Conservation (phyloP, 2,329 filamentous ascomycete genomes). For the Colletotrichum neosansevieriae region DNA sequence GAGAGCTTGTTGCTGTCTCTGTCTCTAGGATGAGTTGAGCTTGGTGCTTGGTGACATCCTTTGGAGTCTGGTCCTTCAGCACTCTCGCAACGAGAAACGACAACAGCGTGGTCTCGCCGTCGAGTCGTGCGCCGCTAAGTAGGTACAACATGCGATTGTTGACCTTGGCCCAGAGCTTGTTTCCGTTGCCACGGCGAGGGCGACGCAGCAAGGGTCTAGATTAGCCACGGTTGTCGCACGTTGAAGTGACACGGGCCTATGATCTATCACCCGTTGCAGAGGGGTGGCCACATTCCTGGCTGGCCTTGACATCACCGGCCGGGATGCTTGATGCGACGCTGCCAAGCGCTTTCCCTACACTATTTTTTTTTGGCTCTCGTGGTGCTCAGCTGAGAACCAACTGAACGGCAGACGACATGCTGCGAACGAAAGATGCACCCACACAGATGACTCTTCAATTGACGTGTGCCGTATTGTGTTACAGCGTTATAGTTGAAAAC, state of each 20-base stretch:
- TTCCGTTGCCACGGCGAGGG: constrained; percentile 34
- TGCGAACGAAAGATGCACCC: constrained; percentile 1
- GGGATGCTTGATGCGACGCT: constrained; percentile 27
- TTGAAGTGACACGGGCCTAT: constrained; percentile 37
- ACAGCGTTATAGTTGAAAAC: constrained; percentile 1
- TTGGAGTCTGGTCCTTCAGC: neutral
- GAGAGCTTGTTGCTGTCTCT: neutral
- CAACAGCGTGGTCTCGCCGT: neutral
- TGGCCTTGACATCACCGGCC: constrained; percentile 37
- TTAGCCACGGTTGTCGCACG: constrained; percentile 27
- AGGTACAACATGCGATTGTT: constrained; percentile 19
- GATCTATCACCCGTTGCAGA: constrained; percentile 36
- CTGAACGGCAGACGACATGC: constrained; percentile 1
- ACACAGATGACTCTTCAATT: constrained; percentile 9
- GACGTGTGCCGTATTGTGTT: constrained; percentile 24
- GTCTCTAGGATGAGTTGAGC: neutral
- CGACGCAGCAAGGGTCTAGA: constrained; percentile 25
- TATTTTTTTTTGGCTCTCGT: neutral
- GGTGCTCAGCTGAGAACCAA: constrained; percentile 1
- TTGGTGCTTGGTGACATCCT: neutral
- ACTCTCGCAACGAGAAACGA: neutral
- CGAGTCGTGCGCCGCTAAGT: neutral
- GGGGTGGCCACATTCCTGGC: constrained; percentile 17
- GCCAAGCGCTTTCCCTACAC: neutral
- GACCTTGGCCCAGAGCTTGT: constrained; percentile 25